These are phyloP conservation scores for Brassica cretica DNA, from an alignment of 345 rosid genomes.

Conservation along the genomic window DNA sequence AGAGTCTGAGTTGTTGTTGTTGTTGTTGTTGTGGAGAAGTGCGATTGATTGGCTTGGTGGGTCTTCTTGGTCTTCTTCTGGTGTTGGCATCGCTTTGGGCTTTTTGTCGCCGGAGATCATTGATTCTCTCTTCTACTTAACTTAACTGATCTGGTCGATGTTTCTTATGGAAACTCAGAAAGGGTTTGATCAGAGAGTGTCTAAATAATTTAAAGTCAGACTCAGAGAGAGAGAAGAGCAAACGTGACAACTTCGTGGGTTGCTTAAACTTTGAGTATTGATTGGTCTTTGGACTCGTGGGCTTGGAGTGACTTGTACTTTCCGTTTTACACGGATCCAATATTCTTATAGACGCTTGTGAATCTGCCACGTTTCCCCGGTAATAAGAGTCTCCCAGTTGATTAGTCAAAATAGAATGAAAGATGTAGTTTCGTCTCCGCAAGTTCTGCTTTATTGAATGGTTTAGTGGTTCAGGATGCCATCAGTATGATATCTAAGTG, in stretches of 20 bases:
- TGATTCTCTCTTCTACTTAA: not conserved
- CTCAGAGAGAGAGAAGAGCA: not conserved
- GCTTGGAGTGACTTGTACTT: conserved; percentile 29
- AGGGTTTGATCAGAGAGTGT: conserved; percentile 7
- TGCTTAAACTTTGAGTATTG: not conserved
- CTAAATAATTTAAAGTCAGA: not conserved
- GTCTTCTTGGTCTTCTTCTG: conserved; percentile 47
- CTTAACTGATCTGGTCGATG: not conserved
- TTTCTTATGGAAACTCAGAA: conserved; percentile 16
- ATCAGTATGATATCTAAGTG: not conserved
- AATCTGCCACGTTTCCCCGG: conserved; percentile 21
- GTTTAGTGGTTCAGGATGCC: not conserved
- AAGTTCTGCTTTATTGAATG: not conserved
- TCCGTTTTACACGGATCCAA: conserved; percentile 29
- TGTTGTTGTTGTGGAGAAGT: conserved; percentile 55
- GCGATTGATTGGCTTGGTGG: conserved; percentile 52
- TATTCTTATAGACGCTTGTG: conserved; percentile 21
- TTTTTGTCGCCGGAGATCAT: conserved; percentile 36
- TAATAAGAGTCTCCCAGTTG: not conserved
- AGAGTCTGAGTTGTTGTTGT: not conserved
- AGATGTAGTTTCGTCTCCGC: not conserved
- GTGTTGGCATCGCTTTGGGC: conserved; percentile 28
- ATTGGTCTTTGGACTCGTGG: conserved; percentile 8
- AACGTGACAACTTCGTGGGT: not conserved
- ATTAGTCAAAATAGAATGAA: not conserved